Percentiles rank a stretch among this genome's conserved stretches.
phyloP scores from a whole-genome alignment of 129 eudicot species.

The Flaveria trinervia region DNA sequence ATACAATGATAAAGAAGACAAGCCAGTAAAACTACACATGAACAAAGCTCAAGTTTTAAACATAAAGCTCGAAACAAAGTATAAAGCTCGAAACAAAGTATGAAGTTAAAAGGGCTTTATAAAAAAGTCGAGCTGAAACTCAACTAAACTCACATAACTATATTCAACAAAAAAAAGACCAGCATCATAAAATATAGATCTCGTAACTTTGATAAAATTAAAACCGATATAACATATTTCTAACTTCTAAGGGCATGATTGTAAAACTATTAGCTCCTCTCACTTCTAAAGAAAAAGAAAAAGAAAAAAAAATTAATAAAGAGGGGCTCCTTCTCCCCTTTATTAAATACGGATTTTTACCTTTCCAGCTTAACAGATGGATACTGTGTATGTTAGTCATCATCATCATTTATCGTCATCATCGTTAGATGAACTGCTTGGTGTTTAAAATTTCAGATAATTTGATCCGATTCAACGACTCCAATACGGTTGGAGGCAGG shows the following conservation, averaged over 20 bases:
- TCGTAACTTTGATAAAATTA: neutral
- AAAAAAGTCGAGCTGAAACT: no score
- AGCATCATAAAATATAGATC: neutral
- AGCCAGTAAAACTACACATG: no score
- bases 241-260: neutral
- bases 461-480: conserved; percentile 57
- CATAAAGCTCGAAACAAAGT: no score
- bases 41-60: no score
- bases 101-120: no score
- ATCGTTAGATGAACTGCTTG: conserved; percentile 23
- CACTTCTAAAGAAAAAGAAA: neutral
- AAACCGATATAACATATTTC: neutral
- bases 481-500: conserved; percentile 42
- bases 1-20: no score
- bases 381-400: conserved; percentile 11
- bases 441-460: conserved; percentile 44
- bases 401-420: conserved; percentile 12
- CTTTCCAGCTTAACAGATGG: conserved; percentile 13
- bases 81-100: no score
- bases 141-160: neutral
- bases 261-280: conserved; percentile 1
- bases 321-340: conserved; percentile 22
- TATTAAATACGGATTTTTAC: conserved; percentile 19
- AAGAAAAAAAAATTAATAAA: neutral
- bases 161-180: neutral